Evolutionary conservation across 2,329 filamentous ascomycete species (phyloP).

Genomic region (Pyrenophora graminea): DNA sequence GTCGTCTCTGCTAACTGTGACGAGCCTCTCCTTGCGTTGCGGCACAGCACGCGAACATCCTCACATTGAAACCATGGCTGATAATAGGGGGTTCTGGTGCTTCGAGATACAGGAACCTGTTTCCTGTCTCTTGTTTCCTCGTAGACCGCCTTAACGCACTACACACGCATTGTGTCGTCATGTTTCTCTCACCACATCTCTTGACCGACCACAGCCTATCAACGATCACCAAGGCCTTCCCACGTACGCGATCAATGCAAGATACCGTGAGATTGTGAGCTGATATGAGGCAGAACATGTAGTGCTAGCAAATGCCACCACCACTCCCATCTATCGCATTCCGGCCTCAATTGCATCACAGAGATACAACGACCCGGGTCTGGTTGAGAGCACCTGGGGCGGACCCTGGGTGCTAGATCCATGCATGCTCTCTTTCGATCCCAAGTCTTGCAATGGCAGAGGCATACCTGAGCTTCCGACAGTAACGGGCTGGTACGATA

Average conservation of each 20-base stretch:
- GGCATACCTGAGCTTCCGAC: conserved; percentile 9
- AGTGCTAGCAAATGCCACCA: conserved; percentile 5
- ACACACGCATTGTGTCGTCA: no score
- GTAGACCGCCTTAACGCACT: neutral
- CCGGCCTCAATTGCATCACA: neutral
- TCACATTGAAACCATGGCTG: neutral
- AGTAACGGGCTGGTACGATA: conserved; percentile 22
- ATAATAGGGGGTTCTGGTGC: neutral
- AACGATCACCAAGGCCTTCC: conserved; percentile 11
- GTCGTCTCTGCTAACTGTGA: conserved; percentile 7
- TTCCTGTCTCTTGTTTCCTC: neutral
- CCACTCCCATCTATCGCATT: neutral
- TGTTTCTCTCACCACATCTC: conserved; percentile 19
- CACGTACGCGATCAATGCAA: conserved; percentile 12
- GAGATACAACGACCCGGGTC: neutral
- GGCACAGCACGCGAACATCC: conserved; percentile 7
- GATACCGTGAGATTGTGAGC: neutral
- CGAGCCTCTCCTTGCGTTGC: neutral
- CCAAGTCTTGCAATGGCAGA: neutral
- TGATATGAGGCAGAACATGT: conserved; percentile 7
- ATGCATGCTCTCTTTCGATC: conserved; percentile 3
- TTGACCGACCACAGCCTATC: conserved; percentile 19
- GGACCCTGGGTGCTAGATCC: neutral
- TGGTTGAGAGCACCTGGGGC: neutral
- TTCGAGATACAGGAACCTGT: neutral